Evolutionary conservation across 352 stramenopile species (phyloP).

Genomic region (Globisporangium iwayamae): DNA sequence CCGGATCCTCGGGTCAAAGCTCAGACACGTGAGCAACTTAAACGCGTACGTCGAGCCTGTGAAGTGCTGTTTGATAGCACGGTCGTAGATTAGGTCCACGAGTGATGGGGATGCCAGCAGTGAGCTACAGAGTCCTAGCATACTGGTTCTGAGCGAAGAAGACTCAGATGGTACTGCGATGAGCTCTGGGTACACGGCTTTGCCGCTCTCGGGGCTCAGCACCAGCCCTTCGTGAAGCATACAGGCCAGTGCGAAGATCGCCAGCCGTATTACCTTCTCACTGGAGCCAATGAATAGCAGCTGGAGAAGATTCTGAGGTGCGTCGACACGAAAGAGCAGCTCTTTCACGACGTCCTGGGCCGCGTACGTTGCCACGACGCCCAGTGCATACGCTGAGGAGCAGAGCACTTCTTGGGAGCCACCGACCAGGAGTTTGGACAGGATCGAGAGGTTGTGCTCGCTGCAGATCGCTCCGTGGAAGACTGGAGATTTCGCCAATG

Average conservation of each 20-base stretch:
- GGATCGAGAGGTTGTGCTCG: constrained; percentile 53
- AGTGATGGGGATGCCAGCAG: constrained; percentile 18
- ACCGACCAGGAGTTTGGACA: constrained; percentile 62
- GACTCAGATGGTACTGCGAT: constrained; percentile 7
- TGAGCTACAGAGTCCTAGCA: constrained; percentile 15
- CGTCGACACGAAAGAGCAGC: constrained; percentile 47
- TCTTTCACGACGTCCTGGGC: constrained; percentile 33
- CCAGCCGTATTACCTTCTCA: constrained; percentile 34
- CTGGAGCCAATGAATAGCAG: constrained; percentile 29
- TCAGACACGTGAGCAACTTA: constrained; percentile 34
- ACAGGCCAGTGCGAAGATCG: constrained; percentile 46
- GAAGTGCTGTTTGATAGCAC: constrained; percentile 17
- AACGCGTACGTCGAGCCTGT: constrained; percentile 35
- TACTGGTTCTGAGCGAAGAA: constrained; percentile 13
- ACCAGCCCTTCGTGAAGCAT: constrained; percentile 31
- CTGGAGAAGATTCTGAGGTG: constrained; percentile 42
- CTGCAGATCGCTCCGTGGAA: constrained; percentile 48
- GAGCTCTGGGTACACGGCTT: constrained; percentile 10
- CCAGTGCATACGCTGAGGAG: constrained; percentile 48
- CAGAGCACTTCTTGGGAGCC: constrained; percentile 49
- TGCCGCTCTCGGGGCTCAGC: constrained; percentile 6
- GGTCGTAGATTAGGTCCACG: constrained; percentile 24
- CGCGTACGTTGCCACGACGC: constrained; percentile 37
- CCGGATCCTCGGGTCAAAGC: constrained; percentile 20
- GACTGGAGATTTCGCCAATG: constrained; percentile 39